Conservation (phyloP, 2,329 filamentous ascomycete genomes). For the Raffaelea albimanens region DNA sequence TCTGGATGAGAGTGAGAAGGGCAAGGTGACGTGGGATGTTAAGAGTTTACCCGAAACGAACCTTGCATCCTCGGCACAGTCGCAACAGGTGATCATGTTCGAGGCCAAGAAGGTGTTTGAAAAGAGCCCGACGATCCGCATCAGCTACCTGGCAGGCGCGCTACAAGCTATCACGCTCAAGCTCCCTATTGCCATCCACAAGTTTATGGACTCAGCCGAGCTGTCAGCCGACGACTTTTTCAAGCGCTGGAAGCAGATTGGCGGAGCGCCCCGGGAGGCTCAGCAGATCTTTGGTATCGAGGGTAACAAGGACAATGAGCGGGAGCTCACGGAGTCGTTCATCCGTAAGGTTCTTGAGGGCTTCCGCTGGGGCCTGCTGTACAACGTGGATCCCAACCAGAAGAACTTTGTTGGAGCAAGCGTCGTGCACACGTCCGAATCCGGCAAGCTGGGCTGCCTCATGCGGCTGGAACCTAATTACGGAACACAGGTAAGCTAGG, state of each 20-base stretch:
- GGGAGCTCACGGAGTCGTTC: conserved; percentile 60
- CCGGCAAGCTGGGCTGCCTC: conserved; percentile 89
- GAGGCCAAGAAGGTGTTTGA: conserved; percentile 75
- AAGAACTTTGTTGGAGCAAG: conserved; percentile 92
- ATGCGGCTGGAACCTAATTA: conserved; percentile 93
- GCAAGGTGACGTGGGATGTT: conserved; percentile 69
- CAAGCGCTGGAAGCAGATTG: conserved; percentile 98
- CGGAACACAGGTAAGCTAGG: conserved; percentile 63
- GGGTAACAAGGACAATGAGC: conserved; percentile 40
- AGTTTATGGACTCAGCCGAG: conserved; percentile 92
- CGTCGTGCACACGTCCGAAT: conserved; percentile 71
- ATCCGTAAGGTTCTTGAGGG: conserved; percentile 67
- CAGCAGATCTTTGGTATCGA: conserved; percentile 74
- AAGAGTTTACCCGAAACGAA: conserved; percentile 82
- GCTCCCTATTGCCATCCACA: conserved; percentile 79
- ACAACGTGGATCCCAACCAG: conserved; percentile 79
- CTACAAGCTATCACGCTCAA: conserved; percentile 88
- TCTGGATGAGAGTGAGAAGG: conserved; percentile 58
- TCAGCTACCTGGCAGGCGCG: conserved; percentile 89
- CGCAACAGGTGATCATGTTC: conserved; percentile 91
- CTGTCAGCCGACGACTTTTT: conserved; percentile 90
- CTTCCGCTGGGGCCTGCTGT: conserved; percentile 81
- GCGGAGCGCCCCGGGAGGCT: conserved; percentile 74
- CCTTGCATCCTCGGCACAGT: conserved; percentile 65
- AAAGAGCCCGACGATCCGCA: conserved; percentile 79